phyloP scores from a whole-genome alignment of 768 basidiomycete species.

The Boletus sensibilis region DNA sequence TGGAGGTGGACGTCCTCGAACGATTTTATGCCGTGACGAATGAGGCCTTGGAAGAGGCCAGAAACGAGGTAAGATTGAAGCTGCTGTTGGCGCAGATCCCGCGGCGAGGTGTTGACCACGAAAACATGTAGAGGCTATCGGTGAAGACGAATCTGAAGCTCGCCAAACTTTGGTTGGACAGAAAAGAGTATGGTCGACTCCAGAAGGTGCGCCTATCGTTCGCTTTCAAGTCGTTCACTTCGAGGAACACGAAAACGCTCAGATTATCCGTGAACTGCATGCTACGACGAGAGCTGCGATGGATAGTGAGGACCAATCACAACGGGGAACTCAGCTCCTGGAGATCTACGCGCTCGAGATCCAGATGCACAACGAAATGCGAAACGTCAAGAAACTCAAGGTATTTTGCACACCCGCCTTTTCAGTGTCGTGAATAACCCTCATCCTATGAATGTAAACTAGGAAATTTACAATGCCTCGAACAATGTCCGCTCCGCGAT shows the following conservation, averaged over 20 bases:
- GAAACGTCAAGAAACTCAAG: slow-evolving; percentile 95
- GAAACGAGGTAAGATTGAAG: slow-evolving; percentile 77
- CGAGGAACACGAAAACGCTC: background rate
- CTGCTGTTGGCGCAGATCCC: background rate
- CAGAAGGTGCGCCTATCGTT: slow-evolving; percentile 55
- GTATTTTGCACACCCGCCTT: slow-evolving; percentile 36
- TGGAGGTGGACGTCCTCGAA: slow-evolving; percentile 86
- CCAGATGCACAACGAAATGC: slow-evolving; percentile 97
- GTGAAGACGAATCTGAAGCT: slow-evolving; percentile 96
- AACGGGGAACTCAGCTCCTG: slow-evolving; percentile 89
- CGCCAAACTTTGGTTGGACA: slow-evolving; percentile 95
- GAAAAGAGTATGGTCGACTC: slow-evolving; percentile 84
- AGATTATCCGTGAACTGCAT: slow-evolving; percentile 82
- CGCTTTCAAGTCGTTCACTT: background rate
- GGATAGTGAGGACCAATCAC: slow-evolving; percentile 81
- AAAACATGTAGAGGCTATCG: slow-evolving; percentile 67
- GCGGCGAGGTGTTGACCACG: background rate
- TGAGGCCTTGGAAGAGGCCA: slow-evolving; percentile 85
- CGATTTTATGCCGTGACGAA: slow-evolving; percentile 95
- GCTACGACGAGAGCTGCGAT: slow-evolving; percentile 55
- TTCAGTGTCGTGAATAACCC: background rate
- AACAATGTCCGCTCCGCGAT: slow-evolving; percentile 93
- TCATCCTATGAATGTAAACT: slow-evolving; percentile 7
- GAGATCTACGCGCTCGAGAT: slow-evolving; percentile 99
- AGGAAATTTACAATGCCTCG: slow-evolving; percentile 98